Conservation (phyloP, 306 rosid species). For the Lathyrus sativus region DNA sequence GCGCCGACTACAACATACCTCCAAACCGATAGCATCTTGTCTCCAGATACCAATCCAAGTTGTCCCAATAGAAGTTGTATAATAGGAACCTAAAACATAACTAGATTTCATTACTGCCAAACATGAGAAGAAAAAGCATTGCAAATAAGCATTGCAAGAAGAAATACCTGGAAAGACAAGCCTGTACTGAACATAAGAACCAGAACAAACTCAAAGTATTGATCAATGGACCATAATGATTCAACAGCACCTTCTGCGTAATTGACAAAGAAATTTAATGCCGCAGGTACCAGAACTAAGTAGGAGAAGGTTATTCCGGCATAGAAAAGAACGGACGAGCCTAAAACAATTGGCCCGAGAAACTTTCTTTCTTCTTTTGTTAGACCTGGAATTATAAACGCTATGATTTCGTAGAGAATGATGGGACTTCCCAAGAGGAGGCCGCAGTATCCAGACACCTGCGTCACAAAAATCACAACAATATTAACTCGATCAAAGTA, state of each 20-base stretch:
- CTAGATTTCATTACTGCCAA: conserved; percentile 23
- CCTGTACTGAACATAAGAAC: conserved; percentile 98
- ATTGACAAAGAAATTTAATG: conserved; percentile 79
- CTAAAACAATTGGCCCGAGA: conserved; percentile 89
- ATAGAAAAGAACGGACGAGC: conserved; percentile 92
- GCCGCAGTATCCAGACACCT: conserved; percentile 99
- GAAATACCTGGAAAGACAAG: conserved; percentile 90
- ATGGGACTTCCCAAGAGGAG: conserved; percentile 93
- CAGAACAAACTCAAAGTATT: conserved; percentile 94
- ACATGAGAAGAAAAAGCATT: not conserved
- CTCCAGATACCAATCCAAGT: conserved; percentile 81
- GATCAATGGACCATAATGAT: conserved; percentile 97
- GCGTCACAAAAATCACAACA: no score
- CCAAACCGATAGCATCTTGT: conserved; percentile 95
- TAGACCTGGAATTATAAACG: conserved; percentile 89
- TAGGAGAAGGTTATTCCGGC: conserved; percentile 90
- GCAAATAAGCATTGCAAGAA: conserved; percentile 3
- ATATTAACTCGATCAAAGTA: no score
- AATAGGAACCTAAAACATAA: conserved; percentile 72
- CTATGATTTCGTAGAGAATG: conserved; percentile 86
- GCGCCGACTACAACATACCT: conserved; percentile 97
- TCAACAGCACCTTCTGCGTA: conserved; percentile 97
- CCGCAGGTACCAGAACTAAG: conserved; percentile 82
- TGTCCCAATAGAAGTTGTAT: conserved; percentile 84
- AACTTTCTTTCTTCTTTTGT: conserved; percentile 81